Base-by-base conservation (phyloP, 805 yeast species). In the Hanseniaspora singularis region DNA sequence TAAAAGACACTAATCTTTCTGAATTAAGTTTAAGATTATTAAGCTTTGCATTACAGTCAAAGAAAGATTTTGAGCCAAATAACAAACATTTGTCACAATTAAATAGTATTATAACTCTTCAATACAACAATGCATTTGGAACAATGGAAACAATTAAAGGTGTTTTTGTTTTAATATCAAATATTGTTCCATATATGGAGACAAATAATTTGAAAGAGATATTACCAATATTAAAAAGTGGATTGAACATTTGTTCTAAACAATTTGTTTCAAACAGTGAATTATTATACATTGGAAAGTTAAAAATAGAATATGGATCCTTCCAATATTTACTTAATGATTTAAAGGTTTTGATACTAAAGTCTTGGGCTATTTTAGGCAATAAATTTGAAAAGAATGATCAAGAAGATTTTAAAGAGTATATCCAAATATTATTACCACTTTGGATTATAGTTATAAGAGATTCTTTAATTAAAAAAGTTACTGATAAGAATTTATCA, bases 291-390 rank as follows among this genome's bases (percentile, higher is more conserved):
- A 27, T 86, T 79, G 33, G 81, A 77, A 49, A 69, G 62, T 50
- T 50, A 55, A 20, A 57, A 51, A 19, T 53, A 54, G 12, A 41
- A 50, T n/a, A 51, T 55, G 5, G 53, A 55, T 9, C 58, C 55
- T 42, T 54, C 79, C 40, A 71, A 65, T 52, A 70, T 81, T 49
- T 83, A 79, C 6, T 81, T 51, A 73, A 71, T 50, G 70, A 73
- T 16, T 71, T 81, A 32, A 80, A 76, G 53, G 58, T 79, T 3
- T 66, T 82, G 0, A 69, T 80, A 33, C 65, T 82, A 50, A 77
- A 78, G 53, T 75, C 87, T 19, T 83, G 94, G 92, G 86, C 89
- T 0, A 66, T 73, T 31, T 62, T 81, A 44, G 73, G 20, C 10
- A 8, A 23, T 22, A 23, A 70, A 36, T 12, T 34, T 1, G 18